These are phyloP conservation scores for Boletus sp. DNA, from an alignment of 768 basidiomycete species.

Conservation along the genomic window DNA sequence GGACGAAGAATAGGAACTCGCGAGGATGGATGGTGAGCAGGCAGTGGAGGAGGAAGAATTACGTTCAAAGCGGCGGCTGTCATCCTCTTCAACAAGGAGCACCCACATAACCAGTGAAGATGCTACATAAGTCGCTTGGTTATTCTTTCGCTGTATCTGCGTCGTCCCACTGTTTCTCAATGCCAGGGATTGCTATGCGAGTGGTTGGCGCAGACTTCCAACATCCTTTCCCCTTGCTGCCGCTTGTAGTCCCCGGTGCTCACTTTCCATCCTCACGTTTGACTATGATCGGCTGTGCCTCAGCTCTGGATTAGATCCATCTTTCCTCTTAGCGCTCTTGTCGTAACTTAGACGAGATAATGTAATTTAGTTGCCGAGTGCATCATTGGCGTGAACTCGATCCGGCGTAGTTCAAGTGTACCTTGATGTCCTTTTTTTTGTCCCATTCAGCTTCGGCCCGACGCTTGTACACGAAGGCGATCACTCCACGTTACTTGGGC, in stretches of 20 bases:
- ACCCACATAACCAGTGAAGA: conserved; percentile 6
- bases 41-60: conserved; percentile 25
- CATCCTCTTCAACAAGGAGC: conserved; percentile 11
- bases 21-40: conserved; percentile 45
- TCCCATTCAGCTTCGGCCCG: conserved; percentile 1
- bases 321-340: background rate
- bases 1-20: conserved; percentile 54
- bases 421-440: conserved; percentile 25
- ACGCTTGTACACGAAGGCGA: conserved; percentile 22
- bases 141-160: background rate
- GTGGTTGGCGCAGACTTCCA: conserved; percentile 2
- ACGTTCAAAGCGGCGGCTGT: conserved; percentile 9
- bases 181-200: conserved; percentile 5
- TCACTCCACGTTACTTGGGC: conserved; percentile 25
- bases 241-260: conserved; percentile 7
- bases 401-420: conserved; percentile 14
- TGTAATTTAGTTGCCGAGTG: conserved; percentile 5
- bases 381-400: background rate
- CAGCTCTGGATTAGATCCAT: conserved; percentile 3
- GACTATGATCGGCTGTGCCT: background rate
- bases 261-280: conserved; percentile 29
- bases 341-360: conserved; percentile 13
- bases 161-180: conserved; percentile 4
- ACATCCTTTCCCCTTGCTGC: conserved; percentile 1
- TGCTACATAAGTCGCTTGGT: conserved; percentile 3